Conservation (phyloP, 257 asterid genomes). For the Echites panduratus region DNA sequence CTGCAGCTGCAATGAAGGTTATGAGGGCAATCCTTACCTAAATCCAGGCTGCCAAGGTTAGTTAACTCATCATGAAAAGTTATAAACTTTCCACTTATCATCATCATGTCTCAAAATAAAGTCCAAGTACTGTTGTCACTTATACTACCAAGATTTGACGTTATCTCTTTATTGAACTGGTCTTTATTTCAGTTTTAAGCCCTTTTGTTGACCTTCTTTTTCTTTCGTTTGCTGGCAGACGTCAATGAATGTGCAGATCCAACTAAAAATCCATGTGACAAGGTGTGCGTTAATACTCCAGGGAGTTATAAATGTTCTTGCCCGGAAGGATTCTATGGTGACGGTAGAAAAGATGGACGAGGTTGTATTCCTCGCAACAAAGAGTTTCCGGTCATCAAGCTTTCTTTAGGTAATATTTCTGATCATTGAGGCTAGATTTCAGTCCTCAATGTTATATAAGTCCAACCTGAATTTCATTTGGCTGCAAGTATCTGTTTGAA, state of each 20-base stretch:
- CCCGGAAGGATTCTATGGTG: constrained; percentile 46
- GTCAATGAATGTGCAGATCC: constrained; percentile 38
- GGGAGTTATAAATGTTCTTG: constrained; percentile 60
- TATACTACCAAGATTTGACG: no score
- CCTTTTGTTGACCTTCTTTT: no score
- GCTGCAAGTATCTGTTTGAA: neutral
- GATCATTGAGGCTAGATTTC: neutral
- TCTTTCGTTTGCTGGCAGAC: constrained; percentile 18
- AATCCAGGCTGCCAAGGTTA: constrained; percentile 67
- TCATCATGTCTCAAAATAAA: no score
- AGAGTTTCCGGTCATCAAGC: constrained; percentile 41
- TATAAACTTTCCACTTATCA: no score
- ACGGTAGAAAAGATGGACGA: constrained; percentile 40
- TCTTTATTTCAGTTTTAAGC: no score
- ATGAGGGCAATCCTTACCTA: constrained; percentile 69
- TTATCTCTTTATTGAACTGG: no score
- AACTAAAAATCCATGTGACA: constrained; percentile 29
- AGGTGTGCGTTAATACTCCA: constrained; percentile 28
- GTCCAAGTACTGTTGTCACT: no score
- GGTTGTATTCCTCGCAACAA: constrained; percentile 42
- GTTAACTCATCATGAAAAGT: neutral
- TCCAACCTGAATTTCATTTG: neutral
- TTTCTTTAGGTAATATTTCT: constrained; percentile 27
- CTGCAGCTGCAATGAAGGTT: constrained; percentile 48
- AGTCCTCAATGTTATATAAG: neutral